Base-by-base conservation (phyloP, 495 filamentous ascomycete species). In the Aspergillus carlsbadensis region DNA sequence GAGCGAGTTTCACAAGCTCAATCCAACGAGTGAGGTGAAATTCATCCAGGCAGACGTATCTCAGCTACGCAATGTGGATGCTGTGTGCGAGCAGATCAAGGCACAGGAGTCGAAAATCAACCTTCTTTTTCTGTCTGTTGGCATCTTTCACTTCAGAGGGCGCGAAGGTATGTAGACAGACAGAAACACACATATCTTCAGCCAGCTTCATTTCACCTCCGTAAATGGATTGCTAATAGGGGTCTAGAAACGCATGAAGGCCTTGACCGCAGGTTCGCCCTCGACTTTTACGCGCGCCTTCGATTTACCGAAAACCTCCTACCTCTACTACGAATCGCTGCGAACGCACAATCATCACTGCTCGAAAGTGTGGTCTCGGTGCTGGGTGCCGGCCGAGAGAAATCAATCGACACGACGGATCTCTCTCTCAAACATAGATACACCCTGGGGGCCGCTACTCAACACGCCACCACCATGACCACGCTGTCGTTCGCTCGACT, bases 231-330 rank as follows among this genome's bases (percentile, higher is more conserved):
- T 33, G 24, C 33, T 14, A 26, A 24, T 24, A 44, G 26, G 4
- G 10, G 10, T 18, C 5, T 33, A 49, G 46, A 36, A 21, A 49
- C 46, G 3, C 10, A 11, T 10, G 52, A 55, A 46, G 42, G 42
- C 11, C 22, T 55, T 6, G 39, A 45, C 42, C 10, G 35, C 18
- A 14, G n/a, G 17, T 37, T 46, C 8, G 31, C 29, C 3, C 29
- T 46, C 3, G 24, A 15, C 33, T 39, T 35, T 21, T 46, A 46
- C 41, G 36, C 42, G 33, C 41, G 52, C 17, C 24, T 46, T 26
- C 52, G 52, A 2, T 55, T 46, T 18, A 39, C 47, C 4, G 15
- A 15, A 10, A 55, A 55, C 42, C 33, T 55, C 22, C 52, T 54
- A n/a, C 52, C 52, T 1, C 39, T 21, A 10, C 29, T 54, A n/a